These are phyloP conservation scores for Acanthamoeba healyi DNA, from an alignment of 208 protist species.

Conservation along the genomic window DNA sequence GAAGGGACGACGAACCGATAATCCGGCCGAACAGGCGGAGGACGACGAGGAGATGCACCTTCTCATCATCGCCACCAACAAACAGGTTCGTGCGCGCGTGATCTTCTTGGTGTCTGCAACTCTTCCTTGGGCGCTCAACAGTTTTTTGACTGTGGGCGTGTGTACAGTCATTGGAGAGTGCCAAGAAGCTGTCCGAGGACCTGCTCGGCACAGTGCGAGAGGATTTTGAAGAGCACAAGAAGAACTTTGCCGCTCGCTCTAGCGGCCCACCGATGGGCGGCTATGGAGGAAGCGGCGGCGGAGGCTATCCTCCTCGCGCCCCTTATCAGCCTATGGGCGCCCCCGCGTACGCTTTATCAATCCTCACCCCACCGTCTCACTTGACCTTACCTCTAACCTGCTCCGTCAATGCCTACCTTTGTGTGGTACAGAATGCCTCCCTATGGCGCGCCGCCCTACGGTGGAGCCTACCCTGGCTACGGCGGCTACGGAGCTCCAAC, in stretches of 20 bases:
- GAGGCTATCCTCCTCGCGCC: background rate
- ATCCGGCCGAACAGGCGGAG: background rate
- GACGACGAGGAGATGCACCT: constrained; percentile 61
- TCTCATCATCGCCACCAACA: constrained; percentile 13
- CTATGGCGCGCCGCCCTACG: constrained; percentile 3
- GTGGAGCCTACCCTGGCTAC: background rate
- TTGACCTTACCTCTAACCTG: background rate
- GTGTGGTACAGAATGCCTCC: background rate
- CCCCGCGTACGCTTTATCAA: background rate
- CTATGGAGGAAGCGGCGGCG: background rate
- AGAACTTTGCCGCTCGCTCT: background rate
- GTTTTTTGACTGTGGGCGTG: background rate
- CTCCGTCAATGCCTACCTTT: background rate
- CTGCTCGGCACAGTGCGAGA: background rate
- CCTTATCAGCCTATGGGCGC: background rate
- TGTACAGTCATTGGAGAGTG: background rate
- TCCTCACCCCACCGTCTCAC: background rate
- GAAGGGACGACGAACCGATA: constrained; percentile 18
- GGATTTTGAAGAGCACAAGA: constrained; percentile 68
- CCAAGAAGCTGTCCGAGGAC: constrained; percentile 42
- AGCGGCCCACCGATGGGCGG: background rate
- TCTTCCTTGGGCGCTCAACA: background rate
- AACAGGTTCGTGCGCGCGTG: background rate
- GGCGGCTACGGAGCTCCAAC: background rate
- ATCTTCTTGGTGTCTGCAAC: background rate